A percentile compares a stretch with the other conserved stretches of the same genome.
These are phyloP conservation scores for Rhinocladiella mackenziei DNA, from an alignment of 2,329 filamentous ascomycete genomes.

Conservation along the genomic window DNA sequence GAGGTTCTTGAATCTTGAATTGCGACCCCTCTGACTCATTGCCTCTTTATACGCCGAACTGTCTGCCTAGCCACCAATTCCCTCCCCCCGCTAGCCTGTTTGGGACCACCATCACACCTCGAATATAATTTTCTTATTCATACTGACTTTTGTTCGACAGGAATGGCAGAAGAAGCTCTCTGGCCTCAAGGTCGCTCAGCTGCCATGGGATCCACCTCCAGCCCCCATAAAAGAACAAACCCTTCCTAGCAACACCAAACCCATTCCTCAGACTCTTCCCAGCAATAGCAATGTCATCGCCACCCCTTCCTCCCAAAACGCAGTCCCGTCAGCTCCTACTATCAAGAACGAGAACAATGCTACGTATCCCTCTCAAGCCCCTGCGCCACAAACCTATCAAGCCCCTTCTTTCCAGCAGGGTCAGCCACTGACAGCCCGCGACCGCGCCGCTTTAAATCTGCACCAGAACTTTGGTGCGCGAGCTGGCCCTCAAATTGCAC, in stretches of 20 bases:
- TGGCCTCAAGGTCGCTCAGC: constrained; percentile 75
- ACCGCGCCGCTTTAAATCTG: constrained; percentile 29
- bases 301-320: constrained; percentile 37
- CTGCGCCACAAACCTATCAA: constrained; percentile 22
- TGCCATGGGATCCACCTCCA: constrained; percentile 91
- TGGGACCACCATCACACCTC: constrained; percentile 3
- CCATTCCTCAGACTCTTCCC: constrained; percentile 27
- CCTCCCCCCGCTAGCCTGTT: constrained; percentile 18
- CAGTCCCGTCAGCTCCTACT: constrained; percentile 15
- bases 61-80: constrained; percentile 21
- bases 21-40: constrained; percentile 28
- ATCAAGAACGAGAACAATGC: constrained; percentile 24
- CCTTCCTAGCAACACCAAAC: constrained; percentile 37
- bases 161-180: constrained; percentile 93
- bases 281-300: constrained; percentile 30
- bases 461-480: constrained; percentile 29
- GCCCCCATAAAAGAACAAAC: constrained; percentile 50
- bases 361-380: constrained; percentile 21
- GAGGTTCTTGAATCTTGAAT: constrained; percentile 29
- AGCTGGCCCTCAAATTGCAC: constrained; percentile 30
- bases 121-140: background rate
- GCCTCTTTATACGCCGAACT: constrained; percentile 29
- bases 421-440: constrained; percentile 27
- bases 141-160: no score
- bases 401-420: constrained; percentile 35